Evolutionary conservation across 2,329 filamentous ascomycete species (phyloP).

Genomic region (Diplodia scrobiculata): DNA sequence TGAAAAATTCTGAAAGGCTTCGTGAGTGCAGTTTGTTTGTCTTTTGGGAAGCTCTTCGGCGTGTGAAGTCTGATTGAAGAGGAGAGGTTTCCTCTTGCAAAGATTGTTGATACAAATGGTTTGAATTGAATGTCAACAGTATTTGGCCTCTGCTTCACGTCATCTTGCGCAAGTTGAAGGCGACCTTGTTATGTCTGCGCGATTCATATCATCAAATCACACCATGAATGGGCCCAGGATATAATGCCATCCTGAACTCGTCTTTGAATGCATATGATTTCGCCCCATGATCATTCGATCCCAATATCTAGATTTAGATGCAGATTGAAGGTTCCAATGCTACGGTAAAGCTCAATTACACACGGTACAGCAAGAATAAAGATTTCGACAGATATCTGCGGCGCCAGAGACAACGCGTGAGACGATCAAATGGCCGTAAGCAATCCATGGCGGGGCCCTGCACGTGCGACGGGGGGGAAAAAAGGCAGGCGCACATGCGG

Average conservation of each 20-base stretch:
- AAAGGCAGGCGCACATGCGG: neutral
- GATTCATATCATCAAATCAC: neutral
- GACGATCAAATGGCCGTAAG: too few species aligned
- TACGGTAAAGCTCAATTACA: too few species aligned
- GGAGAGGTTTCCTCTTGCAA: neutral
- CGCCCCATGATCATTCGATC: neutral
- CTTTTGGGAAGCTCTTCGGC: neutral
- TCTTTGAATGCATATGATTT: neutral
- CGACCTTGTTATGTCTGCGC: neutral
- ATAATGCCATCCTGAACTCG: neutral
- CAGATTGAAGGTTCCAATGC: neutral
- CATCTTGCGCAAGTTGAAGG: too few species aligned
- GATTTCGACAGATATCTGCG: too few species aligned
- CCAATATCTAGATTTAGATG: neutral
- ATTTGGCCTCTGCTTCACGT: neutral
- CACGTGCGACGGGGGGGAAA: too few species aligned
- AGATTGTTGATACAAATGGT: neutral
- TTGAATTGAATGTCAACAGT: neutral
- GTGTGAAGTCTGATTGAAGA: neutral
- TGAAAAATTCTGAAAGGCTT: neutral
- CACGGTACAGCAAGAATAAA: too few species aligned
- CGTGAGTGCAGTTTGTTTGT: neutral
- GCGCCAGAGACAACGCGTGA: too few species aligned
- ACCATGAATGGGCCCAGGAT: neutral
- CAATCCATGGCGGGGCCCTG: too few species aligned